A percentile compares a stretch with the other conserved stretches of the same genome.
Evolutionary conservation across 345 rosid genomes (phyloP).

Genomic region (Eucalyptus tenuipes): DNA sequence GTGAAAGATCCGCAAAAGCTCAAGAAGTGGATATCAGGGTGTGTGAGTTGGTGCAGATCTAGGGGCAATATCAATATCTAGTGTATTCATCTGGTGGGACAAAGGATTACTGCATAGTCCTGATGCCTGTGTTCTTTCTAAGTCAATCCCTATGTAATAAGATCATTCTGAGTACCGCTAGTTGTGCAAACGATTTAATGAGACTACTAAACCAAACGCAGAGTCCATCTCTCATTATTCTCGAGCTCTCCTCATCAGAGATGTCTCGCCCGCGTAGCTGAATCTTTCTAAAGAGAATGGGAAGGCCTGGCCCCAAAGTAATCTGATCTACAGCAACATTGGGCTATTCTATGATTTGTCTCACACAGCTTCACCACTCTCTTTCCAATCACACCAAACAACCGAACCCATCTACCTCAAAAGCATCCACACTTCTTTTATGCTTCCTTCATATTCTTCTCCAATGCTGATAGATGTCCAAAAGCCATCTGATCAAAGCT

Average conservation of each 20-base stretch:
- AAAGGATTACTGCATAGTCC: background rate
- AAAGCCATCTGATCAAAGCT: background rate
- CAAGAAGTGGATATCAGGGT: background rate
- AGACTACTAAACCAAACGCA: background rate
- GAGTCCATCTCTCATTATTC: background rate
- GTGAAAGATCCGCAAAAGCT: background rate
- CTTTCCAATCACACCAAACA: background rate
- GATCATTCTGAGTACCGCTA: background rate
- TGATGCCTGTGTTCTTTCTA: background rate
- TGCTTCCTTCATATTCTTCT: background rate
- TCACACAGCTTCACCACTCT: background rate
- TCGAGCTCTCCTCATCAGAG: background rate
- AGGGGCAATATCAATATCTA: background rate
- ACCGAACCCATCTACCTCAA: background rate
- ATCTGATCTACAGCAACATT: background rate
- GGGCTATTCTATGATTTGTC: background rate
- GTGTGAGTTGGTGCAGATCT: background rate
- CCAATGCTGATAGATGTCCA: background rate
- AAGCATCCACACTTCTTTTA: background rate
- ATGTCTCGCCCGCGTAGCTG: fast-evolving
- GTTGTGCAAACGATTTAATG: too few relatives aligned
- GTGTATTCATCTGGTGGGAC: background rate
- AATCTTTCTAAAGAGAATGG: background rate
- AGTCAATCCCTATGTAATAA: background rate
- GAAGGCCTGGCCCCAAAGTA: background rate